Percentiles rank a stretch among this genome's conserved stretches.
Evolutionary conservation across 2,329 filamentous ascomycete genomes (phyloP).

Genomic region (Coniella lustricola): DNA sequence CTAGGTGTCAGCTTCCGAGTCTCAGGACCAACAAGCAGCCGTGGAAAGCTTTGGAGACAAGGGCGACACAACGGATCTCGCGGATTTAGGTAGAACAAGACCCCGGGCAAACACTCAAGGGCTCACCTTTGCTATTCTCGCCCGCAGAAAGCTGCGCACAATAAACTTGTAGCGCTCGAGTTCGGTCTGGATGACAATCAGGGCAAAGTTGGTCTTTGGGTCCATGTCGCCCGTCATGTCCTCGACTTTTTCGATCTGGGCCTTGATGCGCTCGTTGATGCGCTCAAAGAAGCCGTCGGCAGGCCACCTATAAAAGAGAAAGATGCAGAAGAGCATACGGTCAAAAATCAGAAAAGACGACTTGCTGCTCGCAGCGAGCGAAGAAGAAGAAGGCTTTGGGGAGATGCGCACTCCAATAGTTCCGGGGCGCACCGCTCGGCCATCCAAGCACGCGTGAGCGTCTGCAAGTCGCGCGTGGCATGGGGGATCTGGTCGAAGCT

Average conservation of each 20-base stretch:
- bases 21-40: background rate
- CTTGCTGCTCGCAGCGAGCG: background rate
- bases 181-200: slow-evolving; percentile 95
- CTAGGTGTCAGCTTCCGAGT: background rate
- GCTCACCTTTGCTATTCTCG: slow-evolving; percentile 76
- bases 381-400: background rate
- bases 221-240: slow-evolving; percentile 76
- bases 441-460: slow-evolving; percentile 85
- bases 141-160: slow-evolving; percentile 72
- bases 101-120: too few relatives aligned
- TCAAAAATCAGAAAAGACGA: background rate
- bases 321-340: background rate
- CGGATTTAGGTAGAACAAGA: too few relatives aligned
- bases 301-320: slow-evolving; percentile 44
- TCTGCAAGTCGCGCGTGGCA: slow-evolving; percentile 71
- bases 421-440: slow-evolving; percentile 86
- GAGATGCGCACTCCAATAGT: slow-evolving; percentile 59
- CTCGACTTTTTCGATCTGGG: slow-evolving; percentile 32
- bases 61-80: too few relatives aligned
- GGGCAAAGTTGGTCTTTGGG: slow-evolving; percentile 81
- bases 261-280: slow-evolving; percentile 56
- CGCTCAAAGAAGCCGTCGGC: slow-evolving; percentile 72
- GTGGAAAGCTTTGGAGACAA: background rate
- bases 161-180: slow-evolving; percentile 91
- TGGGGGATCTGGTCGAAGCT: slow-evolving; percentile 44